These are phyloP conservation scores for Irpex lacteus DNA, from an alignment of 1,284 basidiomycete species.

Conservation along the genomic window DNA sequence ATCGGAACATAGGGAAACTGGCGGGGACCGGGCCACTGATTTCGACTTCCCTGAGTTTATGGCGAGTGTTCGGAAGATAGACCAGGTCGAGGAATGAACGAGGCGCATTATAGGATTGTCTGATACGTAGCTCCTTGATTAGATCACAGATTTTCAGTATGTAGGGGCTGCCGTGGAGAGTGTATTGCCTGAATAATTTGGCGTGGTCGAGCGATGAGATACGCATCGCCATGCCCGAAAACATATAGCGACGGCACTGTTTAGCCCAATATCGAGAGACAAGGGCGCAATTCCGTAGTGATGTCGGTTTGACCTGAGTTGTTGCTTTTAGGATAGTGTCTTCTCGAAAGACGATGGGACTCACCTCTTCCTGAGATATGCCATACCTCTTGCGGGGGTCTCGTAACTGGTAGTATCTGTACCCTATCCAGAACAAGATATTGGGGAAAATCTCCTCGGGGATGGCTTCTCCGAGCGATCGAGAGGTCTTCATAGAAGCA, in stretches of 20 bases:
- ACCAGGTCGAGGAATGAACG: neutral
- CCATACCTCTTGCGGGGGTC: too few relatives aligned
- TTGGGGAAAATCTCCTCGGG: too few relatives aligned
- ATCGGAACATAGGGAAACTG: too few relatives aligned
- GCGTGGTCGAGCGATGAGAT: neutral
- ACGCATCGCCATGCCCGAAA: neutral
- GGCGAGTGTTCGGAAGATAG: neutral
- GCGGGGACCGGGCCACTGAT: neutral
- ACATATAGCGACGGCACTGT: neutral
- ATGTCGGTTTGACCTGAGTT: too few relatives aligned
- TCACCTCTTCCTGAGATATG: too few relatives aligned
- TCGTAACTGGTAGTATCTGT: too few relatives aligned
- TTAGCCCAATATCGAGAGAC: neutral
- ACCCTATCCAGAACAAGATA: too few relatives aligned
- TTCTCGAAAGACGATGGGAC: too few relatives aligned
- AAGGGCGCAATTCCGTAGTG: neutral
- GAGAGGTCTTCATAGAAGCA: too few relatives aligned
- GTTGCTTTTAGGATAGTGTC: too few relatives aligned
- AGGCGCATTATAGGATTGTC: neutral
- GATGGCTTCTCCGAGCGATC: too few relatives aligned
- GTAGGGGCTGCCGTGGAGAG: neutral
- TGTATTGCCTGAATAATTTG: neutral
- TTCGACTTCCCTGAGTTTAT: neutral
- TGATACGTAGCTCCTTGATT: neutral
- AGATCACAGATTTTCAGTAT: neutral